Evolutionary conservation across 768 basidiomycete genomes (phyloP).

Genomic region (Strobilomyces confusus): DNA sequence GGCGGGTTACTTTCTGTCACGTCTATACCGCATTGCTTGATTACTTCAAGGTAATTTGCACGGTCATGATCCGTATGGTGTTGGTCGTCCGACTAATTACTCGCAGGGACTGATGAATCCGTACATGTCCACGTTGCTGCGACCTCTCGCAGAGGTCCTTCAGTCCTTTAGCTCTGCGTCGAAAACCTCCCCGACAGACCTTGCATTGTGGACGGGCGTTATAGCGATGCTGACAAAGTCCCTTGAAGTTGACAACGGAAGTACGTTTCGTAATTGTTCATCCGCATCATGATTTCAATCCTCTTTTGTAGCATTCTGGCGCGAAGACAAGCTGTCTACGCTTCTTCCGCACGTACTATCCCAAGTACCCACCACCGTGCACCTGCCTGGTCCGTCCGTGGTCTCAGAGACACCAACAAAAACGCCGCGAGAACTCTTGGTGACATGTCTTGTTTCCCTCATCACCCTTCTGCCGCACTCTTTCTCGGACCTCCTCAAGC

Average conservation of each 20-base stretch:
- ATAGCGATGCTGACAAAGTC: conserved; percentile 64
- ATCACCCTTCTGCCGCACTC: conserved; percentile 13
- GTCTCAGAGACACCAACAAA: background rate
- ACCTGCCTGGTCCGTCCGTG: conserved; percentile 14
- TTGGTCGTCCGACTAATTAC: background rate
- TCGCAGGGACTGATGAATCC: conserved; percentile 80
- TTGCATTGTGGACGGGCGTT: conserved; percentile 59
- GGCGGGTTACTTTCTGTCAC: conserved; percentile 70
- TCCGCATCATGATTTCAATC: background rate
- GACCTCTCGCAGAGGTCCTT: conserved; percentile 62
- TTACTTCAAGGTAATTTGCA: conserved; percentile 73
- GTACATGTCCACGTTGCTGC: conserved; percentile 77
- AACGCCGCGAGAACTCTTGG: conserved; percentile 10
- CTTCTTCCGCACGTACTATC: conserved; percentile 55
- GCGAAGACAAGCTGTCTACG: conserved; percentile 70
- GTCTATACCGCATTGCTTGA: conserved; percentile 71
- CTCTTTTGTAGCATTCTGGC: conserved; percentile 74
- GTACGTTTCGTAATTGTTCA: conserved; percentile 38
- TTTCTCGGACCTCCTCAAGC: conserved; percentile 53
- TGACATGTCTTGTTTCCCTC: conserved; percentile 19
- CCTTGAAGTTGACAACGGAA: conserved; percentile 74
- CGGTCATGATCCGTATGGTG: background rate
- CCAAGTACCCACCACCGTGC: conserved; percentile 57
- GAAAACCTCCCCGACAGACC: conserved; percentile 27
- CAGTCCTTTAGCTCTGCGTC: conserved; percentile 39